These are phyloP conservation scores for Trifolium repens DNA, from an alignment of 306 rosid genomes.

Conservation along the genomic window DNA sequence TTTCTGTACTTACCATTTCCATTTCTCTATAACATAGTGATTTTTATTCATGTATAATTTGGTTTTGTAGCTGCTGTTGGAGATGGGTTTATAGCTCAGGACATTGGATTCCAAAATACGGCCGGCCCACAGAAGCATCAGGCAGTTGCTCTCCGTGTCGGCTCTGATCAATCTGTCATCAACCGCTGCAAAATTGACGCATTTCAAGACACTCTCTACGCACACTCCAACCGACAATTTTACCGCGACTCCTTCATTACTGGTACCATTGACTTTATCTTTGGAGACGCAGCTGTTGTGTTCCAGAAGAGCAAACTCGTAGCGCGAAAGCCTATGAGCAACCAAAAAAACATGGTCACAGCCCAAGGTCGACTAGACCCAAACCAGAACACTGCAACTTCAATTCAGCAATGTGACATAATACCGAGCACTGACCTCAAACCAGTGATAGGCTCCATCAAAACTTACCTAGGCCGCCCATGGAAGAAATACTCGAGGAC, in stretches of 20 bases:
- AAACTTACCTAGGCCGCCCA: conserved; percentile 66
- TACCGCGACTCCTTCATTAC: conserved; percentile 61
- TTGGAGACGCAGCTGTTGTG: conserved; percentile 70
- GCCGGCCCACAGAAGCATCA: conserved; percentile 81
- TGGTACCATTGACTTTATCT: conserved; percentile 74
- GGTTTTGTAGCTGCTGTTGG: conserved; percentile 67
- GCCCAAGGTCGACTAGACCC: conserved; percentile 73
- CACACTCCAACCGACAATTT: conserved; percentile 70
- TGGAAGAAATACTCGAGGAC: conserved; percentile 74
- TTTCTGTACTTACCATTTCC: neutral
- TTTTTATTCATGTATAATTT: neutral
- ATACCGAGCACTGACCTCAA: conserved; percentile 57
- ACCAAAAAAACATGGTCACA: conserved; percentile 71
- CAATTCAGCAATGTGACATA: conserved; percentile 58
- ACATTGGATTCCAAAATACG: conserved; percentile 64
- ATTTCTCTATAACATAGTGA: neutral
- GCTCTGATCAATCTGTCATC: conserved; percentile 63
- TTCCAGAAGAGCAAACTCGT: conserved; percentile 61
- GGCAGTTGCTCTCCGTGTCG: conserved; percentile 72
- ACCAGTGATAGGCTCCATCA: conserved; percentile 51
- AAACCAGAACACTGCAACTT: conserved; percentile 67
- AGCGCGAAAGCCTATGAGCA: conserved; percentile 61
- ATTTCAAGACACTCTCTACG: conserved; percentile 73
- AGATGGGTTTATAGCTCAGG: conserved; percentile 79
- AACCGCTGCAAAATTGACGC: conserved; percentile 73